Percentiles rank a stretch among this genome's conserved stretches.
These are phyloP conservation scores for Eudorina sp. DNA, from an alignment of 139 green algal genomes.

Conservation along the genomic window DNA sequence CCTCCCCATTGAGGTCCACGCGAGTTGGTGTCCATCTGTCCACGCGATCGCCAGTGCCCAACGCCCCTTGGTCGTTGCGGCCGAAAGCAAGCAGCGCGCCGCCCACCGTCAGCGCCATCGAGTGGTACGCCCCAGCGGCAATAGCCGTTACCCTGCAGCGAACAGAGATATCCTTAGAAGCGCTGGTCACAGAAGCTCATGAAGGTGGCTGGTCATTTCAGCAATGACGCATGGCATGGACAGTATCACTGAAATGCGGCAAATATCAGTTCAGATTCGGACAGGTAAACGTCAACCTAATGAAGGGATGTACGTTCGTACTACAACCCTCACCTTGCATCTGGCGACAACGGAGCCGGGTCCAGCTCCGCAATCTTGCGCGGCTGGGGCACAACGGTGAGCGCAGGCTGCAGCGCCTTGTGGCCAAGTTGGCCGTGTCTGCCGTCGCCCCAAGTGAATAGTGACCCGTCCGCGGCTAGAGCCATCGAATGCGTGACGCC, in stretches of 20 bases:
- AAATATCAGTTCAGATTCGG: no score
- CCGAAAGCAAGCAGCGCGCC: conserved; percentile 80
- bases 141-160: conserved; percentile 83
- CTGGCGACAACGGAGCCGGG: conserved; percentile 66
- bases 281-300: no score
- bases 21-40: conserved; percentile 52
- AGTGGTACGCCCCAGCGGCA: conserved; percentile 80
- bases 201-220: no score
- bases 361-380: conserved; percentile 76
- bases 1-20: conserved; percentile 39
- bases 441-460: conserved; percentile 86
- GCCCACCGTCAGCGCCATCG: conserved; percentile 80
- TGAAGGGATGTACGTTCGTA: no score
- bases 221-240: no score
- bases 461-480: conserved; percentile 79
- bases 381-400: conserved; percentile 48
- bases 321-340: conserved; percentile 66
- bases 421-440: conserved; percentile 81
- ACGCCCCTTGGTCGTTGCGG: conserved; percentile 68
- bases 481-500: conserved; percentile 82
- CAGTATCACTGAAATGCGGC: no score
- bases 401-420: conserved; percentile 54
- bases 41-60: conserved; percentile 52
- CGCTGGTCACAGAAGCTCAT: no score
- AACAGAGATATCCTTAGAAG: no score